Conservation (phyloP, 1,284 basidiomycete genomes). For the Rhodotorula sp. region DNA sequence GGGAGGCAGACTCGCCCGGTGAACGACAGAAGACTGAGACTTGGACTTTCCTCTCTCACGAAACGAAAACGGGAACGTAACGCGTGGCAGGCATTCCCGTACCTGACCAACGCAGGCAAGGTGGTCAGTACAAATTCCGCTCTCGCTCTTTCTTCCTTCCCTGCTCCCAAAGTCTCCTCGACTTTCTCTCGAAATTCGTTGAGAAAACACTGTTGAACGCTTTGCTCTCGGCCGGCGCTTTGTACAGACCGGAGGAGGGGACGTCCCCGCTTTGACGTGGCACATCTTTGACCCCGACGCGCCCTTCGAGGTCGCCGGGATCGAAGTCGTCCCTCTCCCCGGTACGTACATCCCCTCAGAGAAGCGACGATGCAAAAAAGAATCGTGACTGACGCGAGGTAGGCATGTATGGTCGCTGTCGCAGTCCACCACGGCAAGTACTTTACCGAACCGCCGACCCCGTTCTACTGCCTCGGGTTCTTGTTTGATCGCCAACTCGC, state of each 20-base stretch:
- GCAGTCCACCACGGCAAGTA: conserved; percentile 54
- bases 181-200: too few relatives aligned
- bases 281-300: conserved; percentile 66
- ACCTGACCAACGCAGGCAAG: conserved; percentile 68
- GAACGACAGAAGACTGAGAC: too few relatives aligned
- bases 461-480: conserved; percentile 72
- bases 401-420: too few relatives aligned
- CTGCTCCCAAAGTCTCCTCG: too few relatives aligned
- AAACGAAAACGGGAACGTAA: too few relatives aligned
- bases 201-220: too few relatives aligned
- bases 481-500: conserved; percentile 57
- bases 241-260: conserved; percentile 34
- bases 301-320: conserved; percentile 65
- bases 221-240: too few relatives aligned
- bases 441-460: conserved; percentile 53
- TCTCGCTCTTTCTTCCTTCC: neutral
- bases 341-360: conserved; percentile 7
- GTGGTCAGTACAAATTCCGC: conserved; percentile 54
- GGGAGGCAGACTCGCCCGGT: too few relatives aligned
- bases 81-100: conserved; percentile 61
- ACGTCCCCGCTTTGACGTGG: conserved; percentile 63
- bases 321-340: conserved; percentile 63
- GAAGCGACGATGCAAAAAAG: too few relatives aligned
- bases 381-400: neutral
- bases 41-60: neutral